These are phyloP conservation scores for Bacidia gigantensis DNA, from an alignment of 495 filamentous ascomycete species.

Conservation along the genomic window DNA sequence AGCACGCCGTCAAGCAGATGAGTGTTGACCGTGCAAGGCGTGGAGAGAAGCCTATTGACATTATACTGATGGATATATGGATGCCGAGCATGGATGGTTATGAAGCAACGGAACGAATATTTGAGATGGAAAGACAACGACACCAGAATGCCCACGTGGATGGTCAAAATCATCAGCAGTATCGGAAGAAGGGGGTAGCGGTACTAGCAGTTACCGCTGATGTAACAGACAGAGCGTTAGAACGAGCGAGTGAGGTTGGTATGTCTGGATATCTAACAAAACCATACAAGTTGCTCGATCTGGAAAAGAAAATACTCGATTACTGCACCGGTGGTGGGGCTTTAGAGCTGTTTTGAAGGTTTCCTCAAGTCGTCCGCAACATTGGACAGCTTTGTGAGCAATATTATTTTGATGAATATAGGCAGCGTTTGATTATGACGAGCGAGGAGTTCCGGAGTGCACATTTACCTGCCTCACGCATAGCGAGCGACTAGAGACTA, in stretches of 20 bases:
- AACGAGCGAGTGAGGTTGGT: slow-evolving; percentile 49
- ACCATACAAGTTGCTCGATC: slow-evolving; percentile 59
- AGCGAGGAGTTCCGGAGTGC: neutral
- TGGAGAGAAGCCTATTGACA: slow-evolving; percentile 36
- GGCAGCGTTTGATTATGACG: no score
- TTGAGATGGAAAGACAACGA: slow-evolving; percentile 34
- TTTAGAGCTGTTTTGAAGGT: neutral
- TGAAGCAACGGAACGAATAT: slow-evolving; percentile 53
- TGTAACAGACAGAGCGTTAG: slow-evolving; percentile 52
- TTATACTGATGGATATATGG: slow-evolving; percentile 75
- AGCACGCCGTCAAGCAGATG: slow-evolving; percentile 58
- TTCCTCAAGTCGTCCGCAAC: no score
- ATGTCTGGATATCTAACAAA: slow-evolving; percentile 73
- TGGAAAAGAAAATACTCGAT: slow-evolving; percentile 52
- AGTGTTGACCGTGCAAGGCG: slow-evolving; percentile 16
- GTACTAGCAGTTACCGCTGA: slow-evolving; percentile 68
- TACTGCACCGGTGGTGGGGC: slow-evolving; percentile 30
- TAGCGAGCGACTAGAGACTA: neutral
- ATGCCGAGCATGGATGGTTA: slow-evolving; percentile 79
- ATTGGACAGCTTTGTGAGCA: neutral
- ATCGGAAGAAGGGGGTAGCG: slow-evolving; percentile 11
- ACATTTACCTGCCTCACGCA: no score
- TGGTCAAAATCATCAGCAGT: neutral
- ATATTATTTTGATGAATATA: no score
- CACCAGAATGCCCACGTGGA: slow-evolving; percentile 7